These are phyloP conservation scores for Casuarina glauca DNA, from an alignment of 306 rosid genomes.

Conservation along the genomic window DNA sequence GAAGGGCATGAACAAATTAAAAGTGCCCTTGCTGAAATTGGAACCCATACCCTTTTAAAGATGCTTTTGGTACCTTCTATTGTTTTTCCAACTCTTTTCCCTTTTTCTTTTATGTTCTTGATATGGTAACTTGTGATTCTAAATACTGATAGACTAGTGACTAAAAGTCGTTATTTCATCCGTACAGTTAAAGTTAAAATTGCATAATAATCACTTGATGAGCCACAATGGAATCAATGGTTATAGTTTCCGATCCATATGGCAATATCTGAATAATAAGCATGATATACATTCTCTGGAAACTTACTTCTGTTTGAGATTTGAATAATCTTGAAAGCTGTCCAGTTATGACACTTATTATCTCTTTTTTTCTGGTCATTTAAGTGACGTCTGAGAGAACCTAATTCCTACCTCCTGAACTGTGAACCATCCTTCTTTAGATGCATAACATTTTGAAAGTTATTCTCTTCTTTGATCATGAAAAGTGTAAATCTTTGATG, in stretches of 20 bases:
- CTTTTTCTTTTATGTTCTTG: constrained; percentile 7
- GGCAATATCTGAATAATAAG: not conserved
- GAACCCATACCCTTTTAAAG: constrained; percentile 70
- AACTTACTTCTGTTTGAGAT: not conserved
- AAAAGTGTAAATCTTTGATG: not conserved
- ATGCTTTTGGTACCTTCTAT: constrained; percentile 66
- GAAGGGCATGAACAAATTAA: constrained; percentile 62
- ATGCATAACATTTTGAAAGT: not conserved
- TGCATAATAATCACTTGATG: not conserved
- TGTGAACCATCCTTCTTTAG: not conserved
- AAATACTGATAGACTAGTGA: not conserved
- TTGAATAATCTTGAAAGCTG: not conserved
- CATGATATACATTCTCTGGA: not conserved
- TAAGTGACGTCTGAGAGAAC: not conserved
- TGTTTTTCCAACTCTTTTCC: constrained; percentile 7
- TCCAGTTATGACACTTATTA: not conserved
- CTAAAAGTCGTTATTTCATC: not conserved
- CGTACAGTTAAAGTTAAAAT: not conserved
- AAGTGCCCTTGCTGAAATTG: constrained; percentile 75
- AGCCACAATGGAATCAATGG: not conserved
- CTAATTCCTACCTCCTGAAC: not conserved
- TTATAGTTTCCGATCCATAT: not conserved
- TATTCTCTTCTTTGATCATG: not conserved
- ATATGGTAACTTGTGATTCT: not conserved
- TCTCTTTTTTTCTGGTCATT: too few species aligned